Evolutionary conservation across 2,329 filamentous ascomycete genomes (phyloP), one percentile per base, ranked within the genome.

Genomic region (Pseudomassariella vexata): DNA sequence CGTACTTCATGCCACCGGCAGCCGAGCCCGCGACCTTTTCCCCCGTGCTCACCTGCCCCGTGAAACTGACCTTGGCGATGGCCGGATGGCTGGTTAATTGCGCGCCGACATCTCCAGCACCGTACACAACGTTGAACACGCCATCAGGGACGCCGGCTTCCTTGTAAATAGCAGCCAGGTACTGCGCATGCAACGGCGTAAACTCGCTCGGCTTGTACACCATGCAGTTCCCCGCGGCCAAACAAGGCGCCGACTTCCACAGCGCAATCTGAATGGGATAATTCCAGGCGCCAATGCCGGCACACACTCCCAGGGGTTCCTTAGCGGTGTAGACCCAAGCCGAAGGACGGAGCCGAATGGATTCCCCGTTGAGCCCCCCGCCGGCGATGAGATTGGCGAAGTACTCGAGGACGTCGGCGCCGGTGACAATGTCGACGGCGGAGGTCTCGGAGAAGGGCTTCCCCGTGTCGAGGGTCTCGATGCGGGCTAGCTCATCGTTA

Each of bases 181-280:
- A 72, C 39, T 85, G 74, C 19, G 74, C 85, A 50, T 94, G 86
- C n/a, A 94, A 68, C 5, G 85, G 85, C 0, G 87, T 94, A 56
- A 85, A 83, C 64, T 94, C 87, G 44, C 83, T 89, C 6, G 86
- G 85, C 61, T 94, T 94, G 65, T 94, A 94, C 26, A 94, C 76
- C 82, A 94, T 89, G 52, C 82, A 85, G 60, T 94, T 94, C 14
- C 86, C 86, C 1, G 86, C 86, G 4, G 86, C 85, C 10, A 94
- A 70, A 47, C 86, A 92, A 0, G 87, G 84, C 1, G 83, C 85
- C 1, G 84, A 88, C 59, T 94, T 94, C 86, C 86, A 94, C 2
- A 94, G 68, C 7, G 86, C 86, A 44, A 94, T 94, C 57, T 94
- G 86, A 42, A 94, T 84, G 9, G 87, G 87, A 53, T 94, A 94